These are phyloP conservation scores for Neltuma alba DNA, from an alignment of 306 rosid species.

Conservation along the genomic window DNA sequence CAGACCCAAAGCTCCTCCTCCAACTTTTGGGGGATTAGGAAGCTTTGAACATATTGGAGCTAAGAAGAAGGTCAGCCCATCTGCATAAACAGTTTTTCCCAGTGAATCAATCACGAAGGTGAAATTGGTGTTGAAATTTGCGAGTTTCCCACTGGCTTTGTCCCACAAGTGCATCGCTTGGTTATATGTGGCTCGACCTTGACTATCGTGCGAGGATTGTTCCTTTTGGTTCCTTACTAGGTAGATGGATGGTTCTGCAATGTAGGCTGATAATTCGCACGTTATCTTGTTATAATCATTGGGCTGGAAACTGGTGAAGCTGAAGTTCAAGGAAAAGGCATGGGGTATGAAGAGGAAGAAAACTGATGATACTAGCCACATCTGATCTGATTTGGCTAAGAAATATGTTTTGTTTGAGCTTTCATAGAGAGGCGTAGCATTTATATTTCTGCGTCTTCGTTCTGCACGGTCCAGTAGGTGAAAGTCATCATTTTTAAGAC, in stretches of 20 bases:
- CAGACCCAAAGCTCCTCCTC: neutral
- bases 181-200: constrained; percentile 35
- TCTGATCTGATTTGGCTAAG: neutral
- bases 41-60: neutral
- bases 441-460: too few relatives aligned
- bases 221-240: too few relatives aligned
- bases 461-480: too few relatives aligned
- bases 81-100: fast-evolving
- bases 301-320: neutral
- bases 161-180: constrained; percentile 45
- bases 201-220: too few relatives aligned
- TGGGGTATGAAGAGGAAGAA: neutral
- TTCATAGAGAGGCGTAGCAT: too few relatives aligned
- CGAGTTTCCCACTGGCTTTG: constrained; percentile 31
- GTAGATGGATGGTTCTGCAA: neutral
- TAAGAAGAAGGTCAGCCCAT: constrained; percentile 43
- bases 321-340: neutral
- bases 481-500: too few relatives aligned
- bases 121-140: constrained; percentile 53
- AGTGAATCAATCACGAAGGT: neutral
- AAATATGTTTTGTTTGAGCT: too few relatives aligned
- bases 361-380: neutral
- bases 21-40: neutral
- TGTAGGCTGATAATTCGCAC: neutral
- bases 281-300: too few relatives aligned